A percentile compares a stretch with the other conserved stretches of the same genome.
Conservation (phyloP, 306 rosid species). For the Cicer bijugum region DNA sequence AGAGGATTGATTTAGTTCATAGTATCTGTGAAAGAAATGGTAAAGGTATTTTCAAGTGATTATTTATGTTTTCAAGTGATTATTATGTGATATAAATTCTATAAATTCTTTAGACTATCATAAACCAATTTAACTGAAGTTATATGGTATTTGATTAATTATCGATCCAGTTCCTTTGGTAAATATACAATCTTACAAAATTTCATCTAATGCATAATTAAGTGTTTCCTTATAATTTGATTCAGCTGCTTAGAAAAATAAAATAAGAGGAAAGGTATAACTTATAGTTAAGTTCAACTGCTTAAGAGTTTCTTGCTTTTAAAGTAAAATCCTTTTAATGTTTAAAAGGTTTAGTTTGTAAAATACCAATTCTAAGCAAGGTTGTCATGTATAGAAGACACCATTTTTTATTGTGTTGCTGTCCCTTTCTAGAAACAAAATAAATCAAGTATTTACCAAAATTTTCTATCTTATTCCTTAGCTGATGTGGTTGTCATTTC, state of each 20-base stretch:
- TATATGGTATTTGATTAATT: slow-evolving; percentile 13
- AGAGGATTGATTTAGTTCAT: slow-evolving; percentile 31
- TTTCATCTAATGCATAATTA: slow-evolving; percentile 11
- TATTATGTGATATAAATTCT: background rate
- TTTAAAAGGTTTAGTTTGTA: slow-evolving; percentile 13
- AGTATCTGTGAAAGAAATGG: background rate
- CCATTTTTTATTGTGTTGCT: background rate
- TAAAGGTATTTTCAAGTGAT: background rate
- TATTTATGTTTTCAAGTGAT: slow-evolving; percentile 5
- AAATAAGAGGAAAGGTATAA: background rate
- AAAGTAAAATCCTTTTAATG: background rate
- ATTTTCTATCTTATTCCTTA: slow-evolving; percentile 13
- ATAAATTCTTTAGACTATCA: no score
- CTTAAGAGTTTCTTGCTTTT: background rate
- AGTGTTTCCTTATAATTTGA: slow-evolving; percentile 37
- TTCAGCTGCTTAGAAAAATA: background rate
- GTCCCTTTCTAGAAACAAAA: slow-evolving; percentile 4
- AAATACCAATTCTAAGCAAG: slow-evolving; percentile 24
- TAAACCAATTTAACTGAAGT: background rate
- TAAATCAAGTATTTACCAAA: slow-evolving; percentile 9
- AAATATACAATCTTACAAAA: background rate
- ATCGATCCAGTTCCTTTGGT: slow-evolving; percentile 2
- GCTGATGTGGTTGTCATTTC: slow-evolving; percentile 42
- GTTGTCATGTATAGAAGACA: background rate
- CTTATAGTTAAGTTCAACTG: no score